Evolutionary conservation across 2,329 filamentous ascomycete species (phyloP).

Genomic region (Trichophyton verrucosum): DNA sequence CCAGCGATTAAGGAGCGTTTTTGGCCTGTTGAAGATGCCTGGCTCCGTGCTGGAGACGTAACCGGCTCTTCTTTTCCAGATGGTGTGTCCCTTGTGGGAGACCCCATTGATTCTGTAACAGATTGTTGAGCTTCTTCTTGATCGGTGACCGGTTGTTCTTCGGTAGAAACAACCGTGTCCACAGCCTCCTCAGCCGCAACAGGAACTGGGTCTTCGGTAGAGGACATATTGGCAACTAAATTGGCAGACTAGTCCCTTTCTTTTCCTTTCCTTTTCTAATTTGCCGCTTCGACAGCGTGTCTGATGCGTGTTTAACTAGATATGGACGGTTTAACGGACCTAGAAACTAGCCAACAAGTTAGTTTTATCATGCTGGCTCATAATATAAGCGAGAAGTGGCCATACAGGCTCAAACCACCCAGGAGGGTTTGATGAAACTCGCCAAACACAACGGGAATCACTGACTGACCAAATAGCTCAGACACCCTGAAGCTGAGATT

Average conservation of each 20-base stretch:
- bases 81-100: slow-evolving; percentile 22
- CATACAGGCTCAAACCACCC: not conserved
- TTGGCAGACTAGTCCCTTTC: not conserved
- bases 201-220: slow-evolving; percentile 27
- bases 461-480: not conserved
- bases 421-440: not conserved
- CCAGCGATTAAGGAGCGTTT: slow-evolving; percentile 26
- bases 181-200: slow-evolving; percentile 16
- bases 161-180: not conserved
- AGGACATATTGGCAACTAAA: slow-evolving; percentile 3
- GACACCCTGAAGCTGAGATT: not conserved
- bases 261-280: no score
- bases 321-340: not conserved
- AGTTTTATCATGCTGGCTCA: not conserved
- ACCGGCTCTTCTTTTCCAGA: not conserved
- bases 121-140: not conserved
- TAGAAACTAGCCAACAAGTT: not conserved
- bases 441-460: not conserved
- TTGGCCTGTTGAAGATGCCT: slow-evolving; percentile 14
- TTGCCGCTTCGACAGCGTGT: not conserved
- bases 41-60: not conserved
- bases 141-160: not conserved
- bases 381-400: not conserved
- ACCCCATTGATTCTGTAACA: not conserved
- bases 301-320: not conserved